These are phyloP conservation scores for Ammopiptanthus mongolicus DNA, from an alignment of 306 rosid genomes.

Conservation along the genomic window DNA sequence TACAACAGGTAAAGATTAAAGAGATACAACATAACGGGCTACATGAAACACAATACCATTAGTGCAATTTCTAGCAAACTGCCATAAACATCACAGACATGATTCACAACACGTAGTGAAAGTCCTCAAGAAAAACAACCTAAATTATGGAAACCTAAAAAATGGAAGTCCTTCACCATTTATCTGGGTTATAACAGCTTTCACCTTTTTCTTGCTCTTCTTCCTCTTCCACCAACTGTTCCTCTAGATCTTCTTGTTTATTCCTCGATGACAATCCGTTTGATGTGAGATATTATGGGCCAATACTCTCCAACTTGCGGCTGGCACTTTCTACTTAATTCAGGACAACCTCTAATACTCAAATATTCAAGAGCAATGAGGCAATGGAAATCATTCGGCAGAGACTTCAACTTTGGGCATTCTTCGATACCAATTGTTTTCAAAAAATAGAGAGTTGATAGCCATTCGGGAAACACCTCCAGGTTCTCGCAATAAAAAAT, in stretches of 20 bases:
- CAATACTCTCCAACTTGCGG: neutral
- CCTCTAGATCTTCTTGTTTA: neutral
- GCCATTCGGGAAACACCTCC: neutral
- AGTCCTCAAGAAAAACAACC: neutral
- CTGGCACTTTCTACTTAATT: neutral
- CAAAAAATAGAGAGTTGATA: neutral
- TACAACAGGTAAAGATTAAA: no score
- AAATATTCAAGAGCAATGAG: neutral
- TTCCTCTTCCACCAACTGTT: neutral
- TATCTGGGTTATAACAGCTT: neutral
- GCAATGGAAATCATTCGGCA: neutral
- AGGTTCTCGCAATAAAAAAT: neutral
- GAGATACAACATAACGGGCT: no score
- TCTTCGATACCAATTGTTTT: fast-evolving
- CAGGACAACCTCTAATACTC: neutral
- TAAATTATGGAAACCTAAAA: neutral
- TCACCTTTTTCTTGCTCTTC: neutral
- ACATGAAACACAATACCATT: no score
- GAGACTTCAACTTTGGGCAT: neutral
- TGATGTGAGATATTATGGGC: neutral
- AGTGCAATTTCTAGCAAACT: no score
- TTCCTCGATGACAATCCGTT: neutral
- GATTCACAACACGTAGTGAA: no score
- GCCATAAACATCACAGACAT: no score
- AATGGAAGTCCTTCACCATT: neutral